Evolutionary conservation across 2,329 filamentous ascomycete genomes (phyloP), one percentile per base, ranked within the genome.

Genomic region (Cladosporium colombiae): DNA sequence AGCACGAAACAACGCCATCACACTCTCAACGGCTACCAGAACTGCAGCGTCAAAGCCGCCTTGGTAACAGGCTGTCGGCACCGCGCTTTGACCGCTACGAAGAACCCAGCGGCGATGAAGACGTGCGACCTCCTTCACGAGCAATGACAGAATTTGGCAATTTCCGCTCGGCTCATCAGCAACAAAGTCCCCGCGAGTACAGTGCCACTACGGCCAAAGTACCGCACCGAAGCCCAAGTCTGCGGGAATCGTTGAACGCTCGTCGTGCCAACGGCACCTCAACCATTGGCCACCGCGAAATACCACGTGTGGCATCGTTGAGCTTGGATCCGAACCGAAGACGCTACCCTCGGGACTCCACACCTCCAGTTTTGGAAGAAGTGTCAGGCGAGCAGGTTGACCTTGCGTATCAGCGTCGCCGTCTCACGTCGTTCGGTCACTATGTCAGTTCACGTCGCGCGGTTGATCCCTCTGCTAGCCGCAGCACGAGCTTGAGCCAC

Each of bases 61-160:
- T 79, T 29, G 75, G 77, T 16, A 80, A 77, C 56, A 77, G 77
- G 31, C 70, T 80, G 1, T 73, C 77, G 23, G 74, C 75, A 14
- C 73, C 74, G n/a, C 78, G 79, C 14, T 50, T 67, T 46, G 68
- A 69, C 14, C 67, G 66, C 31, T 69, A 70, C 29, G 73, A 71
- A 8, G 75, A 75, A 23, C 69, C 68, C 8, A 72, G 73, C 29
- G 78, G 77, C 16, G 71, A 74, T 31, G 78, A 80, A n/a, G 77
- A 80, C 14, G 68, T 80, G 14, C 79, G 82, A 25, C 78, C 80
- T 8, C 79, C 78, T n/a, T 83, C 81, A 18, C 80, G 82, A 37
- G 81, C 82, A 8, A 78, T 81, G 77, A 83, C 81, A 6, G 81
- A 83, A 56, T 75, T 79, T 65, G 75, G 77, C 27, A 68, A 67